These are phyloP conservation scores for Puccinellia tenuiflora DNA, from an alignment of 176 grass and related monocot species.

Conservation along the genomic window DNA sequence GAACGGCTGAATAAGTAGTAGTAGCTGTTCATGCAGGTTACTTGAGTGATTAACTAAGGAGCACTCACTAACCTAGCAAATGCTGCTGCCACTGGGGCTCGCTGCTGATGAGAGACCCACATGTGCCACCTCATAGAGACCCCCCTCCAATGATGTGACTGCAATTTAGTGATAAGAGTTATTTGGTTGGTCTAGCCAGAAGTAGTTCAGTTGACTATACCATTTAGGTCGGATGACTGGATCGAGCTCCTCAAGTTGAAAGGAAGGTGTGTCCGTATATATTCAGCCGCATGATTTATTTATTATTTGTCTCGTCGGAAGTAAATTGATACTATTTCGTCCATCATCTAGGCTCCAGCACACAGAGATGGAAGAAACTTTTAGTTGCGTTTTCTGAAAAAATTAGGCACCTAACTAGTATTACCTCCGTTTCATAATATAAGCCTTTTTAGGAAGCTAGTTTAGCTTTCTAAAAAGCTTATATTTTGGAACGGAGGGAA, in stretches of 20 bases:
- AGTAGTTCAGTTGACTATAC: not conserved
- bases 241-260: not conserved
- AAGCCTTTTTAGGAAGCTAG: too few relatives aligned
- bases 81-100: not conserved
- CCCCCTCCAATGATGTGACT: not conserved
- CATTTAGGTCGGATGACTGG: not conserved
- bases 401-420: too few relatives aligned
- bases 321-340: not conserved
- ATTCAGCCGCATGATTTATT: too few relatives aligned
- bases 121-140: constrained; percentile 22
- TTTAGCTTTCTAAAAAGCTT: too few relatives aligned
- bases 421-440: too few relatives aligned
- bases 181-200: not conserved
- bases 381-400: not conserved
- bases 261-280: not conserved
- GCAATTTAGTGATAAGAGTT: constrained; percentile 9
- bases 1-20: not conserved
- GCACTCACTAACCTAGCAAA: not conserved
- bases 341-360: not conserved
- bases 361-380: not conserved
- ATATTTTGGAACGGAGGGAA: too few relatives aligned
- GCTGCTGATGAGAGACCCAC: constrained; percentile 22
- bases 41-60: constrained; percentile 2
- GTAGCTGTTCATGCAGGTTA: constrained; percentile 9
- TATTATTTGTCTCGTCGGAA: not conserved